These are phyloP conservation scores for Pseudohalonectria lignicola DNA, from an alignment of 2,329 filamentous ascomycete species.

Conservation along the genomic window DNA sequence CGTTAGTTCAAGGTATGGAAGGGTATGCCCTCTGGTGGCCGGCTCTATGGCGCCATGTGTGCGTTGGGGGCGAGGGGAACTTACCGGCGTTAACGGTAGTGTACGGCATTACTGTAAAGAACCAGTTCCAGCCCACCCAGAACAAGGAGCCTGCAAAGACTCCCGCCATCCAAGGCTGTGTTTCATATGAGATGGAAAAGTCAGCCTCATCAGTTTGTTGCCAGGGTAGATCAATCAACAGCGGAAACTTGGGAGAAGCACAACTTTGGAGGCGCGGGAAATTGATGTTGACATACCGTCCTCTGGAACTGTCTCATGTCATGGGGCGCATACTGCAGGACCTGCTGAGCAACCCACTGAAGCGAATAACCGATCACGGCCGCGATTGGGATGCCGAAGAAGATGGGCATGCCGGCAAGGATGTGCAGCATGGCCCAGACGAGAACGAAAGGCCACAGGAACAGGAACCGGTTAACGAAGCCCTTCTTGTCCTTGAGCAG, in stretches of 20 bases:
- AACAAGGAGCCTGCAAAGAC: constrained; percentile 86
- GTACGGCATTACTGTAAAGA: constrained; percentile 55
- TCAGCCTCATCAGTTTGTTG: too few species aligned
- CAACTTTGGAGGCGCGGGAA: neutral
- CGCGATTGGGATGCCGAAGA: constrained; percentile 62
- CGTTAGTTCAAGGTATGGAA: neutral
- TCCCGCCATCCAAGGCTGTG: constrained; percentile 70
- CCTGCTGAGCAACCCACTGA: constrained; percentile 66
- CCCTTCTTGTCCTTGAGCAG: constrained; percentile 66
- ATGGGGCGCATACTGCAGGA: constrained; percentile 70
- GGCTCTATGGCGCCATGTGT: too few species aligned
- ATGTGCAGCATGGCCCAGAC: constrained; percentile 62
- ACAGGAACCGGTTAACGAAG: constrained; percentile 79
- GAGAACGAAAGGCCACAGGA: constrained; percentile 75
- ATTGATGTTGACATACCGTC: constrained; percentile 33
- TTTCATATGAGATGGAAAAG: too few species aligned
- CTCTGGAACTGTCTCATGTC: constrained; percentile 87
- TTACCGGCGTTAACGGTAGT: constrained; percentile 39
- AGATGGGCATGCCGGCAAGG: constrained; percentile 63
- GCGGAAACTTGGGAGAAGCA: too few species aligned
- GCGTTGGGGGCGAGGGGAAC: too few species aligned
- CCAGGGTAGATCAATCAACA: too few species aligned
- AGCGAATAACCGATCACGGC: constrained; percentile 56
- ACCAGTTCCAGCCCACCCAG: constrained; percentile 66
- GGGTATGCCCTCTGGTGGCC: too few species aligned